These are phyloP conservation scores for Lunularia cruciata DNA, from an alignment of 225 moss, liverwort and hornwort species.

Conservation along the genomic window DNA sequence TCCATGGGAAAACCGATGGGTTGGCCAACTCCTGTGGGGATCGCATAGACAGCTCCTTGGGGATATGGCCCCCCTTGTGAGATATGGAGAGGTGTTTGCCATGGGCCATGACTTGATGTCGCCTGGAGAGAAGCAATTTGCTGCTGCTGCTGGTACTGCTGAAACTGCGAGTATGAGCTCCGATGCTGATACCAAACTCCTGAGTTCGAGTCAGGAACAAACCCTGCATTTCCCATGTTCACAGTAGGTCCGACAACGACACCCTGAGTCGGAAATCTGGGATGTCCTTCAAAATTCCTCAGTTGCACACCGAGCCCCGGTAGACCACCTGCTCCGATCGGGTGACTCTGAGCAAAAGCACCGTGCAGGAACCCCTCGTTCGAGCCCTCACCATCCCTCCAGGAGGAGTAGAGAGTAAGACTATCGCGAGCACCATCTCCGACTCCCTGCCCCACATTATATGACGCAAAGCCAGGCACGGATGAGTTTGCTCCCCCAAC, in stretches of 20 bases:
- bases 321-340: conserved; percentile 32
- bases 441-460: conserved; percentile 25
- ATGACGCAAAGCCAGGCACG: conserved; percentile 22
- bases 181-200: conserved; percentile 42
- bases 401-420: conserved; percentile 31
- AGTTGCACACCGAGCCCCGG: conserved; percentile 39
- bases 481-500: neutral
- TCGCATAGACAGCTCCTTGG: conserved; percentile 40
- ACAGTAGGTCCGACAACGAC: conserved; percentile 38
- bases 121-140: conserved; percentile 24
- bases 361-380: conserved; percentile 23
- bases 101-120: conserved; percentile 21
- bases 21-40: conserved; percentile 24
- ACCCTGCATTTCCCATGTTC: conserved; percentile 29
- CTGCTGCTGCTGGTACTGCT: conserved; percentile 39
- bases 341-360: conserved; percentile 34
- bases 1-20: conserved; percentile 36
- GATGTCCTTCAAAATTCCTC: conserved; percentile 36
- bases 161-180: conserved; percentile 32
- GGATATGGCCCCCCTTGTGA: conserved; percentile 27
- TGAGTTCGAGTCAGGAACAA: conserved; percentile 21
- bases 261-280: conserved; percentile 31
- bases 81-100: conserved; percentile 32
- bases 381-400: conserved; percentile 39
- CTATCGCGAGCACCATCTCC: conserved; percentile 26